Conservation (phyloP, 768 basidiomycete genomes). For the Mycena sanguinolenta region DNA sequence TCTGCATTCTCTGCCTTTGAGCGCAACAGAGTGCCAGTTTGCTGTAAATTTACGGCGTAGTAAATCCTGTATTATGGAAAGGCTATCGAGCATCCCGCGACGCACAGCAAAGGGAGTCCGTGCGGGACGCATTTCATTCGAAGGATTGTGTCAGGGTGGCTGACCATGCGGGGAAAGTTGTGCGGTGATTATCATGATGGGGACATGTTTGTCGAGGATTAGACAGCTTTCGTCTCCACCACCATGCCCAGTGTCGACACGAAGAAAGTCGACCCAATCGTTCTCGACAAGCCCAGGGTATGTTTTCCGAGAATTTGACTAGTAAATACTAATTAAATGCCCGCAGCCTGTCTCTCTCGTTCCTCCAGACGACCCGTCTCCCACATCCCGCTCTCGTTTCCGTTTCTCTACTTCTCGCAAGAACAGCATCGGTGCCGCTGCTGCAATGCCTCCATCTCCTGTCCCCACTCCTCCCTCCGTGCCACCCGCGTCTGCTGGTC, state of each 20-base stretch:
- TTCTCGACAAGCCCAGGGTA: background rate
- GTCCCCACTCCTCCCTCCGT: conserved; percentile 39
- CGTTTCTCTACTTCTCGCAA: conserved; percentile 39
- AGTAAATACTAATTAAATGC: background rate
- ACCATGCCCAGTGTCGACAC: background rate
- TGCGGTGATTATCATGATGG: background rate
- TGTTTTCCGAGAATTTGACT: background rate
- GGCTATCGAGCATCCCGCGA: background rate
- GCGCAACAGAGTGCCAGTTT: no score
- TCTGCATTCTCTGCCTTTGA: no score
- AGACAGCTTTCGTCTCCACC: background rate
- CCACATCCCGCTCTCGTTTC: conserved; percentile 41
- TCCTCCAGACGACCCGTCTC: conserved; percentile 25
- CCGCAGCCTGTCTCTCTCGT: conserved; percentile 12
- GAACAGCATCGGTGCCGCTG: conserved; percentile 35
- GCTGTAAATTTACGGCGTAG: no score
- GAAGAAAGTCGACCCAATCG: background rate
- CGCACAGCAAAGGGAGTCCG: background rate
- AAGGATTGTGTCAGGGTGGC: background rate
- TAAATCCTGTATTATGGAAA: no score
- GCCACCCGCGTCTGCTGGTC: conserved; percentile 26
- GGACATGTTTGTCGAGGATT: background rate
- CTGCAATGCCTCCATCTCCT: background rate
- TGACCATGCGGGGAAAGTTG: background rate
- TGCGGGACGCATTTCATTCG: background rate